phyloP scores from a whole-genome alignment of 2,329 filamentous ascomycete species.

The Clonostachys chloroleuca region DNA sequence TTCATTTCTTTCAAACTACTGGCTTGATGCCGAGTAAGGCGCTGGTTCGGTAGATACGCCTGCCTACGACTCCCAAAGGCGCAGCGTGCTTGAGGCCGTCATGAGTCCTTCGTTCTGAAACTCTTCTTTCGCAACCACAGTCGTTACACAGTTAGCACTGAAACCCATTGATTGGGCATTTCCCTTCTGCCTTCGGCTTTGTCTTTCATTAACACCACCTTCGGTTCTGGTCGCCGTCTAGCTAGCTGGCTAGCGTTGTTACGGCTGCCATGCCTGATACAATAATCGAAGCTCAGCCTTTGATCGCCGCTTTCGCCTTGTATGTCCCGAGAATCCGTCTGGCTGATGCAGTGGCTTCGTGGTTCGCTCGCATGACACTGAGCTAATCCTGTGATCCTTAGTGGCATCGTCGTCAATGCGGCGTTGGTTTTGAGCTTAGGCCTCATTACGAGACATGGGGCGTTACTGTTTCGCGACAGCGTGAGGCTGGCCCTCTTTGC shows the following conservation, averaged over 20 bases:
- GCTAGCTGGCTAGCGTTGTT: too few species aligned
- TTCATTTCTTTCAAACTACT: too few species aligned
- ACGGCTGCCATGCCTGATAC: too few species aligned
- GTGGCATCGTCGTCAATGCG: constrained; percentile 50
- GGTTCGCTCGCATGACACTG: background rate
- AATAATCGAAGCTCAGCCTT: constrained; percentile 11
- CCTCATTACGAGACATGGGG: constrained; percentile 40
- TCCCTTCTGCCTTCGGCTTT: background rate
- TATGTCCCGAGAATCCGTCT: background rate
- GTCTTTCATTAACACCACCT: too few species aligned
- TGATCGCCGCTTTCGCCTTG: background rate
- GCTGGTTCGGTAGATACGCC: too few species aligned
- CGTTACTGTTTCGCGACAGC: constrained; percentile 47
- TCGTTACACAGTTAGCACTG: too few species aligned
- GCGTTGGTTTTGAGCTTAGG: constrained; percentile 41
- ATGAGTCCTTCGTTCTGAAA: too few species aligned
- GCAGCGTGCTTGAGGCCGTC: too few species aligned
- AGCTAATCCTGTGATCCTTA: constrained; percentile 8
- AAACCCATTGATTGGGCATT: constrained; percentile 5
- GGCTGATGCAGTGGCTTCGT: background rate
- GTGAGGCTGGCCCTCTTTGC: constrained; percentile 60
- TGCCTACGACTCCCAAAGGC: too few species aligned
- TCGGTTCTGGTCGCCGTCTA: too few species aligned
- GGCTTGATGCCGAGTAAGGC: too few species aligned
- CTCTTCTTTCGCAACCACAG: too few species aligned